Conservation (phyloP, 176 grass and related monocot genomes). For the Eleusine indica region DNA sequence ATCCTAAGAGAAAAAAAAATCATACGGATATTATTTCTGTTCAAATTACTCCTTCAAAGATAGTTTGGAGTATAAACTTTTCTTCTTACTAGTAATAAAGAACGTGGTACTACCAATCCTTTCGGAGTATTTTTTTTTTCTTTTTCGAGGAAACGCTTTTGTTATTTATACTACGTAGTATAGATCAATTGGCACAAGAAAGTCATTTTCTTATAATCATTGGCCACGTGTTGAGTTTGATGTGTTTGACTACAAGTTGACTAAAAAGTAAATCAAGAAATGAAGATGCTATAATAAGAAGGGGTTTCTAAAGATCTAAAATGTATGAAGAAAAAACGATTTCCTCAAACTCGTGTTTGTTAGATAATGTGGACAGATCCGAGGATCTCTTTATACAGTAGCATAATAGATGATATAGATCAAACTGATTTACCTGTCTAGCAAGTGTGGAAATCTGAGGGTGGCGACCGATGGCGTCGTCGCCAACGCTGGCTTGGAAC, state of each 20-base stretch:
- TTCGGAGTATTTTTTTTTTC: too few species aligned
- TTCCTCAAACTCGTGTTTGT: too few species aligned
- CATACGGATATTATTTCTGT: not conserved
- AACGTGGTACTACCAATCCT: too few species aligned
- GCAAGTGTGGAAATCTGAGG: slow-evolving; percentile 30
- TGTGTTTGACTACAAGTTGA: too few species aligned
- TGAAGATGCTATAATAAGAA: too few species aligned
- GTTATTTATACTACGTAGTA: too few species aligned
- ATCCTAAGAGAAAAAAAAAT: too few species aligned
- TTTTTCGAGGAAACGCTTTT: not conserved
- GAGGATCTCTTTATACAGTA: not conserved
- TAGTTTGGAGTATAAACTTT: not conserved
- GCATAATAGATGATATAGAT: not conserved
- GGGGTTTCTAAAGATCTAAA: not conserved
- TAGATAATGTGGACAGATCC: not conserved
- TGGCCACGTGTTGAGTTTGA: too few species aligned
- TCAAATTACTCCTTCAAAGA: not conserved
- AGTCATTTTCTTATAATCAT: too few species aligned
- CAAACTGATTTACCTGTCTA: slow-evolving; percentile 42
- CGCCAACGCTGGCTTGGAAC: slow-evolving; percentile 50
- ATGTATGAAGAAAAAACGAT: not conserved
- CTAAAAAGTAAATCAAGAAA: too few species aligned
- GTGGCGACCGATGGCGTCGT: slow-evolving; percentile 31
- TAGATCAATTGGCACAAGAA: too few species aligned
- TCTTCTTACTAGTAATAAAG: too few species aligned